Conservation (phyloP, 176 grass and related monocot species). For the Zea mays region DNA sequence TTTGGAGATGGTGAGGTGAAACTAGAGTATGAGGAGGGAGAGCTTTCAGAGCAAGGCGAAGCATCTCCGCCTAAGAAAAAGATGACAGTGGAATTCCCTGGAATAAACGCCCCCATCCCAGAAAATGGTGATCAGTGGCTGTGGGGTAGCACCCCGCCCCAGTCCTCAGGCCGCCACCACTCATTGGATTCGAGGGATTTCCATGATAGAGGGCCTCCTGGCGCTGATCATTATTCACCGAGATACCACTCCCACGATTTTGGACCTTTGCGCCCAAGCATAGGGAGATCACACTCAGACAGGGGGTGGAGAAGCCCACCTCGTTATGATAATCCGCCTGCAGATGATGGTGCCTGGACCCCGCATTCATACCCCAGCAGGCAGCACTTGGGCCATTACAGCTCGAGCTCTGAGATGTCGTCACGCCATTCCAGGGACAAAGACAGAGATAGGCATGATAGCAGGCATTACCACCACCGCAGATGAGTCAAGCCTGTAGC, state of each 20-base stretch:
- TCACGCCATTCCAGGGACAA: constrained; percentile 37
- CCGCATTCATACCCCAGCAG: constrained; percentile 8
- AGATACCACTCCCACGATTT: constrained; percentile 66
- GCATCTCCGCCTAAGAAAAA: constrained; percentile 32
- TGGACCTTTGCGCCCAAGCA: constrained; percentile 27
- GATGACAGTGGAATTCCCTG: constrained; percentile 83
- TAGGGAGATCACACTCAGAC: constrained; percentile 52
- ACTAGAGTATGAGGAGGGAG: constrained; percentile 54
- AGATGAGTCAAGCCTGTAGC: constrained; percentile 46
- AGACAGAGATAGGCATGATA: constrained; percentile 58
- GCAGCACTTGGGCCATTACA: constrained; percentile 38
- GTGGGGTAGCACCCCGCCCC: constrained; percentile 55
- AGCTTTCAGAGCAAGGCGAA: constrained; percentile 52
- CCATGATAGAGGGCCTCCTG: constrained; percentile 40
- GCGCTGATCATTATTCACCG: constrained; percentile 49
- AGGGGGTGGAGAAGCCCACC: constrained; percentile 54
- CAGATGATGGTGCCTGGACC: constrained; percentile 40
- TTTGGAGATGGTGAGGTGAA: constrained; percentile 64
- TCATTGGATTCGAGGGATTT: constrained; percentile 43
- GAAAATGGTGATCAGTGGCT: constrained; percentile 70
- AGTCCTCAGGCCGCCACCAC: constrained; percentile 28
- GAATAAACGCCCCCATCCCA: constrained; percentile 85
- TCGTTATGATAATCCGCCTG: constrained; percentile 42
- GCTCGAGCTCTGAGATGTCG: neutral
- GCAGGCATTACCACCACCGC: constrained; percentile 31